Base-by-base conservation (phyloP, 768 basidiomycete species). In the Tylopilus plumbeoviolaceoides region DNA sequence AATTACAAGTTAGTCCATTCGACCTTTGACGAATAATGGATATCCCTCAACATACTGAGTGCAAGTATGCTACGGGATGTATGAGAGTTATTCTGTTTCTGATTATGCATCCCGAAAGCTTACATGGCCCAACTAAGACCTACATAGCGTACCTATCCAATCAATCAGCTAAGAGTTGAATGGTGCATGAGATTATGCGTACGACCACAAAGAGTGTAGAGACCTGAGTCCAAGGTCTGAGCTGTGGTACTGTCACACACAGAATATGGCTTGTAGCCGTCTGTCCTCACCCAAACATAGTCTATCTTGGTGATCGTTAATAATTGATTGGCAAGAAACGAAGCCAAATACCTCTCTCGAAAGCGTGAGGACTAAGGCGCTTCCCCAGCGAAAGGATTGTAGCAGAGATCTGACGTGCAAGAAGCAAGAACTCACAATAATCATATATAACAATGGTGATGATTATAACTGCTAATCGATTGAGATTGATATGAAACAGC, bases 351-450 rank as follows among this genome's bases (percentile, higher is more conserved):
- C 59, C 47, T 59, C 59, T 43, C 41, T 31, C 12, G 59, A n/a
- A 36, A 59, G 44, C 3, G 57, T 59, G 23, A 59, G 58, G 28
- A 44, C 59, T 59, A 12, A 23, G 23, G 23, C 23, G n/a, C n/a
- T n/a, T n/a, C n/a, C 23, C 31, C 31, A 30, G 30, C 5, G 31
- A 33, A 10, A 12, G 31, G 31, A 11, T 1, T 33, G 9, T 5
- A 33, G 12, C 9, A 33, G 9, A 33, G 11, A 33, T 33, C 11
- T 12, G 11, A 5, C 11, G 1, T 12, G 10, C 31, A 33, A 10
- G 12, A 33, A 5, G 31, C 31, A 33, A 11, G 10, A 33, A 23
- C 31, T 33, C 31, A 33, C 31, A 33, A 33, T 33, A 33, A 33
- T 33, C 31, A 33, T 33, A 33, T 33, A 3, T 11, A 12, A 33